Percentiles rank a stretch among this genome's conserved stretches.
Conservation (phyloP, 2,329 filamentous ascomycete genomes). For the Ceratocystis smalleyi region DNA sequence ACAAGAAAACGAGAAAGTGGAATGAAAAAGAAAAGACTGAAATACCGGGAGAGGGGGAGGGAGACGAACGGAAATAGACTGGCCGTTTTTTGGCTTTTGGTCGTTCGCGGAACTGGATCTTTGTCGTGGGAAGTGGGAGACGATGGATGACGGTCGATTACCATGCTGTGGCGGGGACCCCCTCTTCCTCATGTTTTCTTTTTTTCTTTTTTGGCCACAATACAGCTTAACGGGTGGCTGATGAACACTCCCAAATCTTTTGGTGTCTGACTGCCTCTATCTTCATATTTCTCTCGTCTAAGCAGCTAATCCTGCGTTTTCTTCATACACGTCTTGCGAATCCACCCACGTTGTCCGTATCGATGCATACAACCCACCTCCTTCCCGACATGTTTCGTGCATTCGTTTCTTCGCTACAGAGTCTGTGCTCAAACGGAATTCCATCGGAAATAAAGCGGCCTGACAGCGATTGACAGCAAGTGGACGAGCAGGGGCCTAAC, state of each 20-base stretch:
- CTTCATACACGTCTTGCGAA: too few relatives aligned
- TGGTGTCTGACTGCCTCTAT: background rate
- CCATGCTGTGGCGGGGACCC: background rate
- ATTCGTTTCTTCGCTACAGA: background rate
- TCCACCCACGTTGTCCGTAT: too few relatives aligned
- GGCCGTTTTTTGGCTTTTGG: background rate
- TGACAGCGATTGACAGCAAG: background rate
- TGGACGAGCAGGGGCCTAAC: background rate
- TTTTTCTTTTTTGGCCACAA: background rate
- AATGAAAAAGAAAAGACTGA: background rate
- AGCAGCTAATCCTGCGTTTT: background rate
- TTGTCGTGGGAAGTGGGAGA: constrained; percentile 5
- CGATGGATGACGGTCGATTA: constrained; percentile 13
- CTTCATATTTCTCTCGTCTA: background rate
- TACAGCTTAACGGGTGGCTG: too few relatives aligned
- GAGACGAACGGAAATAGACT: background rate
- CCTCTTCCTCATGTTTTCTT: background rate
- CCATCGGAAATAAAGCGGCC: constrained; percentile 4
- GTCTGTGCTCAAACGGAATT: background rate
- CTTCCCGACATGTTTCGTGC: too few relatives aligned
- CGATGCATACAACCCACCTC: too few relatives aligned
- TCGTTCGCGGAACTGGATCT: background rate
- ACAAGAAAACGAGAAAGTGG: background rate
- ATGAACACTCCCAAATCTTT: background rate
- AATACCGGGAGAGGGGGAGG: background rate